phyloP scores from a whole-genome alignment of 1,139 yeast genomes.

The Hyphopichia fennica region DNA sequence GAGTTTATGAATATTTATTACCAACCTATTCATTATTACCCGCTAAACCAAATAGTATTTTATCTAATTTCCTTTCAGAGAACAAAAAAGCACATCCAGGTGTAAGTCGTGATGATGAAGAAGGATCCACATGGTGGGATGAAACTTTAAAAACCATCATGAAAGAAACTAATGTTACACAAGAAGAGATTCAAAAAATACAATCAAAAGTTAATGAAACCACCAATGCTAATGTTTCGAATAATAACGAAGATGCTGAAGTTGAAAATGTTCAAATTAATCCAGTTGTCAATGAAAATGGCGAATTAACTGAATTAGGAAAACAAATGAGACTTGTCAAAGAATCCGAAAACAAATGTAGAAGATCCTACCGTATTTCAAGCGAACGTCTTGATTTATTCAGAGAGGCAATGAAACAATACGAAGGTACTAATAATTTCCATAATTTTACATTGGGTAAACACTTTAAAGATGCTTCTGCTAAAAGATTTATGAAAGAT shows the following conservation, averaged over 20 bases:
- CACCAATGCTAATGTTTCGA: conserved; percentile 2
- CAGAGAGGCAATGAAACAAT: conserved; percentile 67
- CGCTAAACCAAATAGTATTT: conserved; percentile 74
- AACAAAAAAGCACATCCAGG: conserved; percentile 60
- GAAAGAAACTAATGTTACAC: conserved; percentile 43
- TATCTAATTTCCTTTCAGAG: conserved; percentile 58
- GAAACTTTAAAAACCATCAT: conserved; percentile 45
- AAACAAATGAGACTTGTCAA: conserved; percentile 58
- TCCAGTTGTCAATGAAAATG: conserved; percentile 28
- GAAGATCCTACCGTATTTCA: conserved; percentile 71
- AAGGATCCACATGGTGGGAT: conserved; percentile 75
- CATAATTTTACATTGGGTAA: conserved; percentile 95
- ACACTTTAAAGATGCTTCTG: conserved; percentile 80
- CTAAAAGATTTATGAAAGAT: conserved; percentile 77
- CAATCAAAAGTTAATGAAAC: conserved; percentile 14
- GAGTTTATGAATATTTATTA: conserved; percentile 88
- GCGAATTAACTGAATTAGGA: conserved; percentile 40
- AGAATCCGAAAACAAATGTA: conserved; percentile 61
- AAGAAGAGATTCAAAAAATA: conserved; percentile 38
- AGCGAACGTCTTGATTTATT: conserved; percentile 59
- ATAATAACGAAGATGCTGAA: conserved; percentile 19
- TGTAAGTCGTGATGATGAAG: conserved; percentile 58
- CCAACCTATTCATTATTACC: conserved; percentile 90
- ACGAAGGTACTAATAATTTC: conserved; percentile 89
- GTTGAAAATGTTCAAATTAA: conserved; percentile 19